Base-by-base conservation (phyloP, 108 stramenopile species). In the Fragilaria radians region DNA sequence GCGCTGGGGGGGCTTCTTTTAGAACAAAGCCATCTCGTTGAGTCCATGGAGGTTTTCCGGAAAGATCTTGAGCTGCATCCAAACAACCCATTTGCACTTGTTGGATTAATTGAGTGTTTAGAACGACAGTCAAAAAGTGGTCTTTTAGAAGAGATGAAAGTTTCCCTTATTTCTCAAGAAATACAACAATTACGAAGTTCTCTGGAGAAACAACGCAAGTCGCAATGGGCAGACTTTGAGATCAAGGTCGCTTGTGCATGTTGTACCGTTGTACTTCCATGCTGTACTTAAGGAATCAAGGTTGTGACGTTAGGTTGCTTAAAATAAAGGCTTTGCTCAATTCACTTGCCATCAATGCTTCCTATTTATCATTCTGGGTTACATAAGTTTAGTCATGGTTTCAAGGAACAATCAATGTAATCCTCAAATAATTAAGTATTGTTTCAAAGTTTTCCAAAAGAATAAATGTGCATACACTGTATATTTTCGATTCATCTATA, bases 1-100 rank as follows among this genome's bases (percentile, higher is more conserved):
- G 85, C 92, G 0, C 69, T 93, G 54, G 92, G 92, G 19, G 92
- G 88, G 29, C 60, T 93, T 42, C 61, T 93, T 21, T 72, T 85
- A 60, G 76, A 89, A 59, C 81, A 82, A 46, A 73, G 74, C n/a
- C 83, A 81, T 62, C 48, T 72, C 28, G 76, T 70, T 18, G 83
- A 92, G 52, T 76, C 80, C 29, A 83, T 81, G 52, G 57, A 64
- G 26, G 83, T 92, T 1, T 92, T 88, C 49, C 67, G 87, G 17
- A 71, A 63, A 52, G 91, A 92, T 70, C 59, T 92, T 46, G 68
- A 79, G 42, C 73, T 71, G 48, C 92, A 93, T 67, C 92, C 92
- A 0, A 67, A 68, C n/a, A 93, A 93, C 65, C 92, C 92, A 0
- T 93, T 81, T 74, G 79, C 78, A 19, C 57, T 93, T 46, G 67